phyloP scores from a whole-genome alignment of 139 green algal genomes.

The Trebouxia sp. region DNA sequence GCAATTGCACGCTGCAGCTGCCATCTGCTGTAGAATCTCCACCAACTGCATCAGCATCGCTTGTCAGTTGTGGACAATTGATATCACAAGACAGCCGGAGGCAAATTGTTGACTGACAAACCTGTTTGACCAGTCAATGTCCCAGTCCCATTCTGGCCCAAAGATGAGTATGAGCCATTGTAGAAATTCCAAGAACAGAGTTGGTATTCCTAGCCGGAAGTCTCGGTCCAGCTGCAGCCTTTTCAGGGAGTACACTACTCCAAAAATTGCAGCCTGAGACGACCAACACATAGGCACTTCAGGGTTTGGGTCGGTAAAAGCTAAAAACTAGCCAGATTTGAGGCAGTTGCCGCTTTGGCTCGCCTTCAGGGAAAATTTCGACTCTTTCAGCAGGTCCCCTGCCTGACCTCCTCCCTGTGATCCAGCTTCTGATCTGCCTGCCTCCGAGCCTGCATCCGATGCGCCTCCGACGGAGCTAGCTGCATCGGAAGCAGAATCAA shows the following conservation, averaged over 20 bases:
- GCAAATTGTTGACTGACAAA: background rate
- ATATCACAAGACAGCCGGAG: background rate
- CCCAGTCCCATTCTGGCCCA: constrained; percentile 26
- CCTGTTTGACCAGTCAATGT: constrained; percentile 21
- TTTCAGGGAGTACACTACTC: constrained; percentile 2
- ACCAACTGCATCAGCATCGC: constrained; percentile 8
- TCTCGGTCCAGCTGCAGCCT: background rate
- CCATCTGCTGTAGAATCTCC: constrained; percentile 10
- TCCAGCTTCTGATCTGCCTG: background rate
- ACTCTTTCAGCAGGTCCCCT: constrained; percentile 1
- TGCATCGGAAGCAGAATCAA: background rate
- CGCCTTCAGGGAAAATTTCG: constrained; percentile 7
- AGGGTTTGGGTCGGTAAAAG: background rate
- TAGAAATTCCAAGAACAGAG: constrained; percentile 8
- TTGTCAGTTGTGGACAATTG: too few species aligned
- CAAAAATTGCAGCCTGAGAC: constrained; percentile 15
- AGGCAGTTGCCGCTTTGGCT: background rate
- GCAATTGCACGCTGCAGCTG: constrained; percentile 21
- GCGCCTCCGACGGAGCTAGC: constrained; percentile 17
- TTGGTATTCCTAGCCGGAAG: background rate
- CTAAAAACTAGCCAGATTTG: background rate
- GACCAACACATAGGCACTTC: background rate
- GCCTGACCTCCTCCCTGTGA: background rate
- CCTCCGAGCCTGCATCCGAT: constrained; percentile 16
- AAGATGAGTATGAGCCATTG: constrained; percentile 26